Conservation (phyloP, 495 filamentous ascomycete genomes). For the Tetracladium marchalianum region DNA sequence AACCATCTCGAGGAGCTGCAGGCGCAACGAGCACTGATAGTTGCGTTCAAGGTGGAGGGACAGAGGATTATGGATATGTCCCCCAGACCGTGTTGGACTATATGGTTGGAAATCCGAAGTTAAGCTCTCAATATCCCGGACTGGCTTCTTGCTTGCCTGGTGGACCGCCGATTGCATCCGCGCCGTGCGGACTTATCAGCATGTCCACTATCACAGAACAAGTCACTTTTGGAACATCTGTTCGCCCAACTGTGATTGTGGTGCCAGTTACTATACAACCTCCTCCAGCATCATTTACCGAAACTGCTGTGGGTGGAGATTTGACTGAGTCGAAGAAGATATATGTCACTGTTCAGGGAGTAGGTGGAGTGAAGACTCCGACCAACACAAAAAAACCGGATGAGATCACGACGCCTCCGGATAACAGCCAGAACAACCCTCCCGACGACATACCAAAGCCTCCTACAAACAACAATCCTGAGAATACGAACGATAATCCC, state of each 20-base stretch:
- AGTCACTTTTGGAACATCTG: too few relatives aligned
- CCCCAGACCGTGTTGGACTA: slow-evolving; percentile 13
- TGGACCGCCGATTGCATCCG: slow-evolving; percentile 8
- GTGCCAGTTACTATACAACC: too few relatives aligned
- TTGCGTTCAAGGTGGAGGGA: slow-evolving; percentile 1
- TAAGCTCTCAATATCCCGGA: slow-evolving; percentile 7
- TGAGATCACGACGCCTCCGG: not conserved
- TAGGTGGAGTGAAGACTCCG: not conserved
- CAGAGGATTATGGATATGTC: slow-evolving; percentile 12
- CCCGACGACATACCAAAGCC: not conserved
- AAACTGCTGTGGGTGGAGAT: not conserved
- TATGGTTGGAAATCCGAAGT: slow-evolving; percentile 3
- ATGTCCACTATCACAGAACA: too few relatives aligned
- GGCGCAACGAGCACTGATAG: not conserved
- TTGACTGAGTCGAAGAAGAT: not conserved
- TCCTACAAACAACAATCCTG: not conserved
- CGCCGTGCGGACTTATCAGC: too few relatives aligned
- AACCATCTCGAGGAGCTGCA: not conserved
- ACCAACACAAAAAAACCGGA: not conserved
- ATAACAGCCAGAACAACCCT: not conserved
- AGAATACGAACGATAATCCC: too few relatives aligned
- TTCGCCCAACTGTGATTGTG: too few relatives aligned
- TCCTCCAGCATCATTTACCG: not conserved
- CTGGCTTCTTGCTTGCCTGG: slow-evolving; percentile 9
- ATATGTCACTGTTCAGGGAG: not conserved